phyloP scores from a whole-genome alignment of 495 filamentous ascomycete species.

The Aspergillus biplanus region DNA sequence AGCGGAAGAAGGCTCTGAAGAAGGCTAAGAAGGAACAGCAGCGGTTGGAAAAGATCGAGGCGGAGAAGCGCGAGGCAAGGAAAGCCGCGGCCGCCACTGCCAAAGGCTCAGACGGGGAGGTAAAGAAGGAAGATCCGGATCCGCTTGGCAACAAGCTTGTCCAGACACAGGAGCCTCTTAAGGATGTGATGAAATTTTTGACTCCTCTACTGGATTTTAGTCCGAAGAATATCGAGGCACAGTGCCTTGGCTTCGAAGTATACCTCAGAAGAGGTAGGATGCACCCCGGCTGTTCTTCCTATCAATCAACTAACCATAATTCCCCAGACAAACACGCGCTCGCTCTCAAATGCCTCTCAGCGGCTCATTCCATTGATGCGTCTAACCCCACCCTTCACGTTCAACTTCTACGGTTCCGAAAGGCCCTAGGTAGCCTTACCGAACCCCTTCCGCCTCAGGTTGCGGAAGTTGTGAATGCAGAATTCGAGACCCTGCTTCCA shows the following conservation, averaged over 20 bases:
- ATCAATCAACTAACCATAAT: conserved; percentile 29
- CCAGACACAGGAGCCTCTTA: conserved; percentile 78
- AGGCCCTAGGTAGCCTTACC: conserved; percentile 58
- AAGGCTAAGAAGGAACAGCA: conserved; percentile 94
- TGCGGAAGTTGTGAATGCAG: conserved; percentile 65
- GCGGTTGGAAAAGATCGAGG: conserved; percentile 78
- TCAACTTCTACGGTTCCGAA: conserved; percentile 71
- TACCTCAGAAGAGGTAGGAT: conserved; percentile 75
- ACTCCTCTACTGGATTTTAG: conserved; percentile 76
- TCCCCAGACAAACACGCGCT: conserved; percentile 77
- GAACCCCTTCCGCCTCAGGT: conserved; percentile 62
- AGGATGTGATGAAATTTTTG: conserved; percentile 87
- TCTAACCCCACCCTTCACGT: conserved; percentile 78
- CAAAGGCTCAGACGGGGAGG: conserved; percentile 55
- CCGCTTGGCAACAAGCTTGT: conserved; percentile 78
- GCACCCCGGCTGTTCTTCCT: neutral
- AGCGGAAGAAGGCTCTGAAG: conserved; percentile 91
- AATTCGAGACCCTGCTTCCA: conserved; percentile 64
- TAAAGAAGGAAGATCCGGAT: conserved; percentile 84
- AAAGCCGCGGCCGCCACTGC: conserved; percentile 56
- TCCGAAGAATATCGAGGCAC: conserved; percentile 79
- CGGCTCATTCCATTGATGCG: conserved; percentile 68
- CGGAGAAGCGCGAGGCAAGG: conserved; percentile 70
- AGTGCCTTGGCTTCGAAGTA: conserved; percentile 88
- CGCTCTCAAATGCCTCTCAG: conserved; percentile 82